Evolutionary conservation across 2,329 filamentous ascomycete genomes (phyloP).

Genomic region (Aspergillus vadensis): DNA sequence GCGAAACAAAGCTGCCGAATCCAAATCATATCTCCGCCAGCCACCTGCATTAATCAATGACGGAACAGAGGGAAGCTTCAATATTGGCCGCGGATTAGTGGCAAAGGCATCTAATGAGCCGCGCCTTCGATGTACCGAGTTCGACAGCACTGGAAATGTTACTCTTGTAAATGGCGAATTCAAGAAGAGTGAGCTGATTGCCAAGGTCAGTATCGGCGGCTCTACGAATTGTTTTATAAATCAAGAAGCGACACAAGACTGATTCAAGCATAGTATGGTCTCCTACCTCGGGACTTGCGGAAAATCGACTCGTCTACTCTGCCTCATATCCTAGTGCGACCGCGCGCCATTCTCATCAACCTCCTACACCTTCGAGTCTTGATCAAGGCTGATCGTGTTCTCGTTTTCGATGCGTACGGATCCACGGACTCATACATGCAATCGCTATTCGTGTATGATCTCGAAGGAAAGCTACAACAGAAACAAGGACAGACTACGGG

Average conservation of each 20-base stretch:
- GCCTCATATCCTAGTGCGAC: conserved; percentile 91
- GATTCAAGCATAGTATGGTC: conserved; percentile 68
- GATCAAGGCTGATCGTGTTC: conserved; percentile 90
- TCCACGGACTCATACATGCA: conserved; percentile 93
- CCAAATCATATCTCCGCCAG: conserved; percentile 56
- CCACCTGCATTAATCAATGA: conserved; percentile 62
- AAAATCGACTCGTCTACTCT: conserved; percentile 97
- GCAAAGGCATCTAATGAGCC: conserved; percentile 81
- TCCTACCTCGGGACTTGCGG: conserved; percentile 89
- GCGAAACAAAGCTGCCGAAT: conserved; percentile 36
- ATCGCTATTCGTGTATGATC: conserved; percentile 95
- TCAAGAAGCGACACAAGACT: not conserved
- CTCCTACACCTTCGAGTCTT: conserved; percentile 93
- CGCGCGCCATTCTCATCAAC: conserved; percentile 91
- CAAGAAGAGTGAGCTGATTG: conserved; percentile 95
- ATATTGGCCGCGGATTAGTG: conserved; percentile 67
- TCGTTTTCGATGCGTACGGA: conserved; percentile 95
- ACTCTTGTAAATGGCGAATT: conserved; percentile 94
- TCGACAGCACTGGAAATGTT: conserved; percentile 88
- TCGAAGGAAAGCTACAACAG: conserved; percentile 88
- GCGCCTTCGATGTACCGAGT: conserved; percentile 87
- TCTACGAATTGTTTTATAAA: conserved; percentile 64
- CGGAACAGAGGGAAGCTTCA: conserved; percentile 63
- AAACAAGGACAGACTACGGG: conserved; percentile 59
- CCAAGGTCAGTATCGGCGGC: conserved; percentile 80